Base-by-base conservation (phyloP, 371 early-diverging fungal species). In the Mucor mucedo region DNA sequence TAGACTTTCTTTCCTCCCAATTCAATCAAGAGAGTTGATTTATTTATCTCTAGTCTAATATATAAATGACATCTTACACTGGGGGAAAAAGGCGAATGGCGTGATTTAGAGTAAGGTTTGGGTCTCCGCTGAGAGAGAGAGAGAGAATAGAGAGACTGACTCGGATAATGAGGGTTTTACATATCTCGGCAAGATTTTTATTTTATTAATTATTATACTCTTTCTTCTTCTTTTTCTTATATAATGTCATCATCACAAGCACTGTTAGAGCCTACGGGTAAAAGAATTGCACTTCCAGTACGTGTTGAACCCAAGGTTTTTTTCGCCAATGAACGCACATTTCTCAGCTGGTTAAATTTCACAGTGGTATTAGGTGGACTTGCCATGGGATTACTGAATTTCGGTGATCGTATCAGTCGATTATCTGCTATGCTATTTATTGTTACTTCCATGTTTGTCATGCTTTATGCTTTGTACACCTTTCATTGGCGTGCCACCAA, bases 241-340 rank as follows among this genome's bases (percentile, higher is more conserved):
- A 56, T 5, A 13, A 63, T 63, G 63, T 52, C 57, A 27, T 48
- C 41, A 44, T 48, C 41, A 44, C 59, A 52, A 41, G 41, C 52
- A 14, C 39, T 59, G 27, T 68, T 63, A 33, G 63, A 66, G 52
- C 67, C 63, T 33, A 53, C 53, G 35, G 61, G 66, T 35, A 83
- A 84, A 59, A 71, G 82, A 57, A 90, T 92, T 52, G 86, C 85
- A 10, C 71, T 88, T 4, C 91, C 92, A 0, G 88, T 91, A 40
- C 84, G 95, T n/a, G 86, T 95, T 2, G 96, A 96, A 70, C 96
- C 96, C 38, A 96, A 96, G 77, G 94, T 94, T 30, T 95, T 92
- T 72, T 96, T 96, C 79, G 96, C 96, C 60, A 96, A 96, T 76
- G 96, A 96, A 77, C 80, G 96, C 41, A 96, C 96, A 13, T 96